Base-by-base conservation (phyloP, 106 monocot genomes). In the Phalaenopsis aphrodite region DNA sequence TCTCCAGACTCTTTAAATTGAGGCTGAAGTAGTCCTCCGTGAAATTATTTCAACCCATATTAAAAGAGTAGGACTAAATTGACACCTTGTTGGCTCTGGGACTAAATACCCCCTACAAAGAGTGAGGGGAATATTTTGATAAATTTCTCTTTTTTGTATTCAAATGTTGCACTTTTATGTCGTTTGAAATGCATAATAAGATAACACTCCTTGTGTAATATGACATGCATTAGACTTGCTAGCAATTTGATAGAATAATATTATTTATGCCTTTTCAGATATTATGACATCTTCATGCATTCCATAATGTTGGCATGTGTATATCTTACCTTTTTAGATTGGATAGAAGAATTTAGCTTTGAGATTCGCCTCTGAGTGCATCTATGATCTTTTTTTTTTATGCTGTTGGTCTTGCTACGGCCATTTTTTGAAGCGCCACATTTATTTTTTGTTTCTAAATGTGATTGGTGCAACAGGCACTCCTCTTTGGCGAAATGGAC, bases 401-500 rank as follows among this genome's bases (percentile, higher is more conserved):
- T 5, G 69, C 69, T 37, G 37, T 69, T 69, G 12, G 69, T 14
- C 69, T 39, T 69, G 3, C 10, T 69, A 38, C 2, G 14, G 37
- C 39, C n/a, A 38, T 19, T 42, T 74, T 45, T 74, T 1, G 41
- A 74, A 74, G 43, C 5, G 45, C 42, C 45, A 23, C 24, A 76
- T 48, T 76, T 76, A 24, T 76, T 24, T 49, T 12, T 15, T 12
- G 75, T 39, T 57, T 23, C 64, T 80, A 41, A 69, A 67, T 38
- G 9, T 75, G 72, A 78, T 23, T 67, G 11, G 78, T 85, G 46
- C 37, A 82, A 86, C 95, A 99, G 99, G 88, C 87, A 99, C 99
- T 83, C 99, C 99, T 78, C 91, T 99, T 56, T 99, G 99, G 99
- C 80, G 99, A 74, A 99, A 99, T 88, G 99, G 99, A 42, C 99